Conservation (phyloP, 306 rosid species). For the Fragaria vesca region DNA sequence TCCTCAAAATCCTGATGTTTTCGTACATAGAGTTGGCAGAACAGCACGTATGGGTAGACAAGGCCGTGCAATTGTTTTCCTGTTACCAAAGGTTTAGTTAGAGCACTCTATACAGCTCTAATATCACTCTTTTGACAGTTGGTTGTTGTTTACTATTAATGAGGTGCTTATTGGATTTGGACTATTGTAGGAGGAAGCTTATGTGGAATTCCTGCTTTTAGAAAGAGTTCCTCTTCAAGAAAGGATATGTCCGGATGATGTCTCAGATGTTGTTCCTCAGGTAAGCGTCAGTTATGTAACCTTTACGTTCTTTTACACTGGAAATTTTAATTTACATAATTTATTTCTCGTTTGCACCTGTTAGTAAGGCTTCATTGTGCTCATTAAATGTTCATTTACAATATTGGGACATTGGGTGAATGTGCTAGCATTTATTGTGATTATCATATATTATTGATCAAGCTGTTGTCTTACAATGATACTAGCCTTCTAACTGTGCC, state of each 20-base stretch:
- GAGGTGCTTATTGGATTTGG: constrained; percentile 10
- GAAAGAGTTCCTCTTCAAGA: constrained; percentile 67
- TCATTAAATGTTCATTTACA: not conserved
- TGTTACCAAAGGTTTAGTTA: constrained; percentile 73
- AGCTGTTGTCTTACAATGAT: not conserved
- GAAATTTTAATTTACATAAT: not conserved
- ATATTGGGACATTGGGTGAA: not conserved
- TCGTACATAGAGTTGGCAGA: constrained; percentile 90
- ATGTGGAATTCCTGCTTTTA: constrained; percentile 61
- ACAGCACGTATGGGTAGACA: constrained; percentile 92
- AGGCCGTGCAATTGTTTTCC: constrained; percentile 82
- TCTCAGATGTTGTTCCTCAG: constrained; percentile 68
- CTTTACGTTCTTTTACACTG: not conserved
- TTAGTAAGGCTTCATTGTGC: not conserved
- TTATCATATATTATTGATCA: not conserved
- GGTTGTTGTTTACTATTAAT: constrained; percentile 6
- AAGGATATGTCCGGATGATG: constrained; percentile 54
- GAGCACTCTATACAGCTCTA: not conserved
- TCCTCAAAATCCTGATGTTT: constrained; percentile 93
- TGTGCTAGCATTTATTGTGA: not conserved
- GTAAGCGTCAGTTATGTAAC: constrained; percentile 36
- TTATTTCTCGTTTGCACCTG: not conserved
- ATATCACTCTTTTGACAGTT: not conserved
- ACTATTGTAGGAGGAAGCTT: constrained; percentile 70
- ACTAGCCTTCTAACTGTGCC: too few species aligned